These are phyloP conservation scores for Lodderomyces metapsilosis DNA, from an alignment of 1,139 yeast species.

Conservation along the genomic window DNA sequence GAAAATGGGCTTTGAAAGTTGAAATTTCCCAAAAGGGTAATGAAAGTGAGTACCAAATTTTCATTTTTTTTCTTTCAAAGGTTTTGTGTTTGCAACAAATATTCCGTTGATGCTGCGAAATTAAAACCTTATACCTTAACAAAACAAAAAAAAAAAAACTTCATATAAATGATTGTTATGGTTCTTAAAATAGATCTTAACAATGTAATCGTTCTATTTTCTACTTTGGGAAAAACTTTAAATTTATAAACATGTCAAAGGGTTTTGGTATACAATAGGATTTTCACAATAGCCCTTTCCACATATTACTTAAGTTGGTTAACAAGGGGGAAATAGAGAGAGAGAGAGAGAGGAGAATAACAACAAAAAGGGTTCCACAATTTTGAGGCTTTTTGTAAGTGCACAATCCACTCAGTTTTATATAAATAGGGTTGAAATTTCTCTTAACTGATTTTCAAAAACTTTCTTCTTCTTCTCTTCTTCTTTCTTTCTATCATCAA, in stretches of 20 bases:
- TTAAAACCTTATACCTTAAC: background rate
- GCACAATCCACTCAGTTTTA: background rate
- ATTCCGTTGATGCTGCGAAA: background rate
- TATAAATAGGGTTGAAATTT: conserved; percentile 1
- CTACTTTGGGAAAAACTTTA: conserved; percentile 1
- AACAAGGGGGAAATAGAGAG: background rate
- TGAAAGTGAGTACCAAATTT: background rate
- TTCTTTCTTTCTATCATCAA: background rate
- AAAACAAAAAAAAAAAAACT: too few relatives aligned
- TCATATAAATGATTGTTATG: background rate
- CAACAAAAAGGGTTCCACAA: background rate
- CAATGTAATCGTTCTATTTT: background rate
- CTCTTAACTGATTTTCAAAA: background rate
- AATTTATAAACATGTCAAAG: background rate
- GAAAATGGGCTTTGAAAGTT: background rate
- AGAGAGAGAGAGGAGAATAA: background rate
- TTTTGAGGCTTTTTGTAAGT: too few relatives aligned
- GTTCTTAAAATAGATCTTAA: conserved; percentile 1
- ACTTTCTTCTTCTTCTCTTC: background rate
- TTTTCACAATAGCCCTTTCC: background rate
- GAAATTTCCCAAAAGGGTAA: conserved; percentile 3
- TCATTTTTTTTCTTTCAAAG: background rate
- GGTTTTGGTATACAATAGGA: background rate
- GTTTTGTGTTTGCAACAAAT: conserved; percentile 1
- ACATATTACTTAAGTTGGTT: conserved; percentile 3